These are phyloP conservation scores for Sonneratia caseolaris DNA, from an alignment of 345 rosid species.

Conservation along the genomic window DNA sequence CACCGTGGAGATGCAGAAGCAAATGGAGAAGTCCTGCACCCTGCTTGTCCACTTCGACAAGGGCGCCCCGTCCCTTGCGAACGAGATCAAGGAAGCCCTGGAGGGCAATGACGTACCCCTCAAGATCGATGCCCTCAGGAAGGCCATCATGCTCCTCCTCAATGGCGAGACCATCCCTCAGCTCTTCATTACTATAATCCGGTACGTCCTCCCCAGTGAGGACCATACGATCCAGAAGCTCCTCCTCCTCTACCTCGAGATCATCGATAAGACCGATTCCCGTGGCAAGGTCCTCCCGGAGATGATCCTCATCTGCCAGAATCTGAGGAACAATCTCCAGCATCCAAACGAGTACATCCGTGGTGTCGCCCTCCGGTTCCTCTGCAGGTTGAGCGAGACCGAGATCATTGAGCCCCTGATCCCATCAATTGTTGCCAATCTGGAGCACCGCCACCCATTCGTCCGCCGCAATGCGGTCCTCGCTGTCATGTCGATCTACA, in stretches of 20 bases:
- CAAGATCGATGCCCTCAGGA: constrained; percentile 79
- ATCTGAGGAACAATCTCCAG: constrained; percentile 89
- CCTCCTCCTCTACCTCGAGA: constrained; percentile 76
- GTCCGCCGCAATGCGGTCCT: constrained; percentile 23
- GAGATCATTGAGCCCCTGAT: constrained; percentile 24
- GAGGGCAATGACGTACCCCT: constrained; percentile 62
- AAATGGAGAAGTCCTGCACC: constrained; percentile 87
- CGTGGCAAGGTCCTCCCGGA: constrained; percentile 77
- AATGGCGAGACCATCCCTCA: constrained; percentile 92
- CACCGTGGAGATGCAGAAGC: constrained; percentile 14
- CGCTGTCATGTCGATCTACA: constrained; percentile 18
- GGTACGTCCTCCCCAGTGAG: constrained; percentile 85
- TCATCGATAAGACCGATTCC: constrained; percentile 74
- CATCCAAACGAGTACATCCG: constrained; percentile 93
- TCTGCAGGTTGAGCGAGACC: constrained; percentile 16
- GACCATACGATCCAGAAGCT: constrained; percentile 93
- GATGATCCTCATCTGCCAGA: constrained; percentile 94
- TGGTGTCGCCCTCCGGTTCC: constrained; percentile 35
- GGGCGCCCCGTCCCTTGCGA: constrained; percentile 71
- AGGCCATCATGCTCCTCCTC: constrained; percentile 78
- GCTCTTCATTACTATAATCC: constrained; percentile 83
- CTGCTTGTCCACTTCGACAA: constrained; percentile 78
- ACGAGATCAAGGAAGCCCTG: constrained; percentile 90
- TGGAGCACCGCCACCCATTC: constrained; percentile 22
- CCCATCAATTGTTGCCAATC: constrained; percentile 16